These are phyloP conservation scores for Saccharomyces paradoxus DNA, from an alignment of 805 yeast genomes.

Conservation along the genomic window DNA sequence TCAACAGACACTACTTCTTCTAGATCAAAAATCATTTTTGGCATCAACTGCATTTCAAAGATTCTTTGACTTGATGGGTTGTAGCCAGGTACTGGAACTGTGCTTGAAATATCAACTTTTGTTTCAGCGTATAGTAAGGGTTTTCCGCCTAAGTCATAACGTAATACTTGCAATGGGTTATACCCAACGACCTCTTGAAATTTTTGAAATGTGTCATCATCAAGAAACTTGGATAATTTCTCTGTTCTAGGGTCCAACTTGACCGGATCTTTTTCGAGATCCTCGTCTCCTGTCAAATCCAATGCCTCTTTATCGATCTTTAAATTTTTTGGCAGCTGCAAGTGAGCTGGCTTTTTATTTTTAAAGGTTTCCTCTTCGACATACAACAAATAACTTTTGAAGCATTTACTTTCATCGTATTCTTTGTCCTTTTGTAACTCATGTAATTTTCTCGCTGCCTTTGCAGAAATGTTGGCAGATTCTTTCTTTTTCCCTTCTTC, in stretches of 20 bases:
- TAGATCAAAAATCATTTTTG: slow-evolving; percentile 77
- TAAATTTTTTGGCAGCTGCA: slow-evolving; percentile 41
- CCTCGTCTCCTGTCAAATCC: slow-evolving; percentile 36
- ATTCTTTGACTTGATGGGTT: slow-evolving; percentile 53
- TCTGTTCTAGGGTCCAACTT: slow-evolving; percentile 37
- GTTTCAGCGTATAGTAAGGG: slow-evolving; percentile 63
- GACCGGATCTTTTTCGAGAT: slow-evolving; percentile 23
- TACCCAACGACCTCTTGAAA: slow-evolving; percentile 69
- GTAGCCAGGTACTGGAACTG: slow-evolving; percentile 52
- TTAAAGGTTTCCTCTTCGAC: slow-evolving; percentile 65
- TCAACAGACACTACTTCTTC: slow-evolving; percentile 46
- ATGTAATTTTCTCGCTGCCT: slow-evolving; percentile 28
- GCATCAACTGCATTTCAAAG: slow-evolving; percentile 91
- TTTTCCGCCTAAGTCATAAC: slow-evolving; percentile 73
- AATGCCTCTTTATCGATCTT: slow-evolving; percentile 45
- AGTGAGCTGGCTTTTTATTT: slow-evolving; percentile 40
- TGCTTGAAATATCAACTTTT: slow-evolving; percentile 30
- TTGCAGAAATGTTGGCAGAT: slow-evolving; percentile 24
- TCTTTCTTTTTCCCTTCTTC: slow-evolving; percentile 1
- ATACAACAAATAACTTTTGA: slow-evolving; percentile 59
- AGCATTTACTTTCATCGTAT: slow-evolving; percentile 26
- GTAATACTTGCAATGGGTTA: slow-evolving; percentile 78
- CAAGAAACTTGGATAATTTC: slow-evolving; percentile 46
- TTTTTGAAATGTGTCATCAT: slow-evolving; percentile 71
- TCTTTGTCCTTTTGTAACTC: slow-evolving; percentile 20